These are phyloP conservation scores for Mucor sp. DNA, from an alignment of 371 early-diverging fungal genomes.

Conservation along the genomic window DNA sequence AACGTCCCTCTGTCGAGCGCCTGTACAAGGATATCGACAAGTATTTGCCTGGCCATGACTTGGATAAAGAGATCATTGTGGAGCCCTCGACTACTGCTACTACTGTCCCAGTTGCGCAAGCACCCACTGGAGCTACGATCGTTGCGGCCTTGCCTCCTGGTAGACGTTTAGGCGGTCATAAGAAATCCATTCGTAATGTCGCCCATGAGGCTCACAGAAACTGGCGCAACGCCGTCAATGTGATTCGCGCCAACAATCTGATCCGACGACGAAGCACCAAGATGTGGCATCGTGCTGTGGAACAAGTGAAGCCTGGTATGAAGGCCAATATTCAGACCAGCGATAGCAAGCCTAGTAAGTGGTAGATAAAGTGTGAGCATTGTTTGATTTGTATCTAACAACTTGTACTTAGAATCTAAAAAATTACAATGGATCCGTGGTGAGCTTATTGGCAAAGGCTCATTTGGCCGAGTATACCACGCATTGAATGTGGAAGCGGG, in stretches of 20 bases:
- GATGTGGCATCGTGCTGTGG: slow-evolving; percentile 64
- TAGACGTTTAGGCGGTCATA: slow-evolving; percentile 43
- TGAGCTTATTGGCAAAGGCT: slow-evolving; percentile 94
- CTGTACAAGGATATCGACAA: slow-evolving; percentile 75
- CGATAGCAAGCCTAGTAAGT: slow-evolving; percentile 38
- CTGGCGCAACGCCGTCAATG: slow-evolving; percentile 41
- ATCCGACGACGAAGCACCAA: slow-evolving; percentile 59
- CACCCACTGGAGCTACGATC: slow-evolving; percentile 6
- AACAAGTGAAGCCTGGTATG: slow-evolving; percentile 61
- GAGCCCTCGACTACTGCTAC: slow-evolving; percentile 17
- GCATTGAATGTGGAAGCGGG: slow-evolving; percentile 86
- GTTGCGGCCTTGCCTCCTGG: slow-evolving; percentile 25
- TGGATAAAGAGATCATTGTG: slow-evolving; percentile 80
- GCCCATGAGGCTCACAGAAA: slow-evolving; percentile 54
- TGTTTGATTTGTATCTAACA: not conserved
- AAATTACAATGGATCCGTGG: slow-evolving; percentile 83
- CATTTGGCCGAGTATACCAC: slow-evolving; percentile 96
- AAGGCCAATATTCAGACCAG: slow-evolving; percentile 10
- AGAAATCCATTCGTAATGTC: slow-evolving; percentile 64
- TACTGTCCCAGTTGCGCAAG: slow-evolving; percentile 9
- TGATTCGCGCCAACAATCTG: slow-evolving; percentile 43
- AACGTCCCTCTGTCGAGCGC: slow-evolving; percentile 73
- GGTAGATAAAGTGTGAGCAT: not conserved
- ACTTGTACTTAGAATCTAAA: slow-evolving; percentile 19
- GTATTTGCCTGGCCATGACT: slow-evolving; percentile 80